Evolutionary conservation across 306 rosid species (phyloP).

Genomic region (Canavalia ensiformis): DNA sequence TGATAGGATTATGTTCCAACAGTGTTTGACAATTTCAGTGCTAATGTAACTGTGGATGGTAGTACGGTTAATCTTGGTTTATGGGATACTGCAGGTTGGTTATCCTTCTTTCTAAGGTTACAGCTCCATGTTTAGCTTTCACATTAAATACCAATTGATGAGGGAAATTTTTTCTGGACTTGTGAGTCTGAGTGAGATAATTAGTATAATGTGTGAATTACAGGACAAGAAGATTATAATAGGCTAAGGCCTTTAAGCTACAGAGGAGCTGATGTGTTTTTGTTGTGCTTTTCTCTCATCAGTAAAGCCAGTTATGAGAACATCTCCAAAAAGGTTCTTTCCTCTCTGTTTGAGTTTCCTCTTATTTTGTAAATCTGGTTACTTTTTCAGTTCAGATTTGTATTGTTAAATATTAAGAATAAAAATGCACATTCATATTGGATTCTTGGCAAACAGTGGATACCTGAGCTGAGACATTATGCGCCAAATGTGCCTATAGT

Average conservation of each 20-base stretch:
- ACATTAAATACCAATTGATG: slow-evolving; percentile 4
- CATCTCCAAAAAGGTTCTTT: slow-evolving; percentile 83
- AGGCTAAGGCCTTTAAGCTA: slow-evolving; percentile 96
- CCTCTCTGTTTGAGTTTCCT: neutral
- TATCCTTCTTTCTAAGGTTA: neutral
- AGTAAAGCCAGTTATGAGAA: slow-evolving; percentile 96
- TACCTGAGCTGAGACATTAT: slow-evolving; percentile 79
- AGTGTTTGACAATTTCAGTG: slow-evolving; percentile 80
- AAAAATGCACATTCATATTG: slow-evolving; percentile 24
- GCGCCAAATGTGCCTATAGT: slow-evolving; percentile 81
- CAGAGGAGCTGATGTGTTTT: slow-evolving; percentile 96
- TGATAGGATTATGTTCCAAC: slow-evolving; percentile 86
- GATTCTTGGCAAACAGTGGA: slow-evolving; percentile 64
- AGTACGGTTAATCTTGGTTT: slow-evolving; percentile 76
- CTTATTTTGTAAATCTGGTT: slow-evolving; percentile 3
- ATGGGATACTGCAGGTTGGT: slow-evolving; percentile 84
- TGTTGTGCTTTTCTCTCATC: slow-evolving; percentile 87
- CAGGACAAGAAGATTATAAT: slow-evolving; percentile 97
- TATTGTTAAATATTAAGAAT: slow-evolving; percentile 18
- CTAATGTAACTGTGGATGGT: slow-evolving; percentile 73
- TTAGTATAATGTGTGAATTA: slow-evolving; percentile 24
- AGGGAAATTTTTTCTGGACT: neutral
- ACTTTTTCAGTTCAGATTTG: slow-evolving; percentile 7
- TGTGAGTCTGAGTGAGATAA: neutral
- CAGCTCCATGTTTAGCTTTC: neutral